Evolutionary conservation across 1,139 yeast genomes (phyloP), one percentile per base, ranked within the genome.

Genomic region (Taiozyma sp.): DNA sequence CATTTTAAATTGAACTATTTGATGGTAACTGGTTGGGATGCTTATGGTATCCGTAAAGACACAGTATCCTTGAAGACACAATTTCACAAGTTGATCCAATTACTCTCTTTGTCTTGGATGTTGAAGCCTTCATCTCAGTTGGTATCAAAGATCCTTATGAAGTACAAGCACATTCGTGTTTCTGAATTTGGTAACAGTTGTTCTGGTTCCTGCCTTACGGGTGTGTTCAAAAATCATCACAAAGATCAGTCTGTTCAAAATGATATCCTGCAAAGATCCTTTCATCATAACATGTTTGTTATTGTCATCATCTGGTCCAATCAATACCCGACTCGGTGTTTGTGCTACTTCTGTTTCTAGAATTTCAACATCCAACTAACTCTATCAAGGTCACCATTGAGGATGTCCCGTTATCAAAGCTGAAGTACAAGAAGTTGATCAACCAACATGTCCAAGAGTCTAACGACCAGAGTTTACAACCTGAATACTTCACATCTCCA

Each of bases 181-280:
- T 90, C 98, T 48, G 98, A 93, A 74, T 91, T 93, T 62, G 99
- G 99, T 77, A 93, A 93, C 81, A 90, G 98, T 80, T 87, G 99
- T 77, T 90, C 98, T 52, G 99, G 95, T 91, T 60, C 71, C 86
- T 62, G 99, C 99, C 51, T 75, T 93, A 68, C 88, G 95, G 97
- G 97, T 63, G 93, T 93, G 98, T 93, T 90, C 78, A 90, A 81
- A 74, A 97, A 91, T 69, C 85, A 99, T 75, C 91, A 77, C 75
- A 76, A 81, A 62, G 99, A 93, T 68, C 79, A 78, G 71, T 97
- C 96, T 52, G 97, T 91, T 52, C 99, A 93, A 76, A 93, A 88
- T 68, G 99, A 93, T 73, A n/a, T n/a, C n/a, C n/a, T 60, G 99
- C 99, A 57, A 93, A 99, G 99, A 97, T 93, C 19, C 19, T 19